Conservation (phyloP, 495 filamentous ascomycete species). For the Neurospora hispaniola region DNA sequence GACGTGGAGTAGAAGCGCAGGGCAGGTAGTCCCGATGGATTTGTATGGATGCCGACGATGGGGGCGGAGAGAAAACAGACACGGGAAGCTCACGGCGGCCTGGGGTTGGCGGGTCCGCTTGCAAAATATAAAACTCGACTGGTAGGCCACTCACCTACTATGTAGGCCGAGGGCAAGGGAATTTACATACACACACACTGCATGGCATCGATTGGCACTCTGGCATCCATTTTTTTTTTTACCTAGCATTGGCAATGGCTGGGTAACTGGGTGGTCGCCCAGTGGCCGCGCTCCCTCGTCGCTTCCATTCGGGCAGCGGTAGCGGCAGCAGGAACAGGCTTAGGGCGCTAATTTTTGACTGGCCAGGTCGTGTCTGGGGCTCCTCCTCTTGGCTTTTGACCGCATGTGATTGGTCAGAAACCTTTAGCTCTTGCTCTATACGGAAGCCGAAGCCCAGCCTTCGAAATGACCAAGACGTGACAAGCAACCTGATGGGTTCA, state of each 20-base stretch:
- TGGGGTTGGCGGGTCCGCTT: background rate
- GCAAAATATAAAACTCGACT: background rate
- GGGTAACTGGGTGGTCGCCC: background rate
- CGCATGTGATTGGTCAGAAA: slow-evolving; percentile 6
- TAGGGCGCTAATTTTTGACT: background rate
- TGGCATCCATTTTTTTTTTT: background rate
- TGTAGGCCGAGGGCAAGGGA: background rate
- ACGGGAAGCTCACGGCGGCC: background rate
- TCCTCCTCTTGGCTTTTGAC: background rate
- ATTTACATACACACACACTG: background rate
- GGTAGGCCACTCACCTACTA: background rate
- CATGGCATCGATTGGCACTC: background rate
- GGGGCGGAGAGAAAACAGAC: background rate
- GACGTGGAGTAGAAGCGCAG: background rate
- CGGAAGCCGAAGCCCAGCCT: slow-evolving; percentile 15
- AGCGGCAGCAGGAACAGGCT: background rate
- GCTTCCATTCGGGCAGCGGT: background rate
- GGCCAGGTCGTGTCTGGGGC: background rate
- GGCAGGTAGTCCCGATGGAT: background rate
- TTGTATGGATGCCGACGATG: background rate
- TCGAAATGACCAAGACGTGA: slow-evolving; percentile 17
- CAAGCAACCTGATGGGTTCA: background rate
- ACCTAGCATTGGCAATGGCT: background rate
- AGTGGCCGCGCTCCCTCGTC: background rate
- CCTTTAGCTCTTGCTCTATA: slow-evolving; percentile 7